Evolutionary conservation across 1,284 basidiomycete species (phyloP).

Genomic region (Cryptococcus maquisensis): DNA sequence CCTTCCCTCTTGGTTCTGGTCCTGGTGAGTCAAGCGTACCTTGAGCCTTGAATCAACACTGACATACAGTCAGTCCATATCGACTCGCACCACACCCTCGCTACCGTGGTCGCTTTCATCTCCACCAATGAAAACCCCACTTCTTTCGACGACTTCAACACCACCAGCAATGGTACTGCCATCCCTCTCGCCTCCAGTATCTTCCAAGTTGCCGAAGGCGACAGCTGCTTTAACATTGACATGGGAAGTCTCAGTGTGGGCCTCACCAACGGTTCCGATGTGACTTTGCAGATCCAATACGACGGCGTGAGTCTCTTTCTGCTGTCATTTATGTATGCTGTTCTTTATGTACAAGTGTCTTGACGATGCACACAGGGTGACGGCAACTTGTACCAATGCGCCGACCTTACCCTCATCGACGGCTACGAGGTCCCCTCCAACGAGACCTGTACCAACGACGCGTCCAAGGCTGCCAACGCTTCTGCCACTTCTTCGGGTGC

Average conservation of each 20-base stretch:
- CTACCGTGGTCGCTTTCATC: slow-evolving; percentile 53
- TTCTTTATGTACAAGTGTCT: no score
- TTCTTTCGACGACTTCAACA: slow-evolving; percentile 59
- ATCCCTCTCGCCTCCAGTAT: slow-evolving; percentile 51
- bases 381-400: slow-evolving; percentile 66
- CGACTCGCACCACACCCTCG: slow-evolving; percentile 32
- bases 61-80: slow-evolving; percentile 24
- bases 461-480: slow-evolving; percentile 1
- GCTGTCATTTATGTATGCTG: no score
- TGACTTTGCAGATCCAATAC: slow-evolving; percentile 37
- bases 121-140: slow-evolving; percentile 59
- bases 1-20: slow-evolving; percentile 61
- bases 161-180: slow-evolving; percentile 42
- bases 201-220: slow-evolving; percentile 56
- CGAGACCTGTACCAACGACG: slow-evolving; percentile 48
- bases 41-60: slow-evolving; percentile 12
- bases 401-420: slow-evolving; percentile 63
- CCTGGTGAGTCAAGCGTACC: slow-evolving; percentile 46
- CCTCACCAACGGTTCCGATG: slow-evolving; percentile 50
- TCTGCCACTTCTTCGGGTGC: slow-evolving; percentile 4
- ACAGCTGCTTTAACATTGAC: slow-evolving; percentile 61
- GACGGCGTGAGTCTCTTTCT: slow-evolving; percentile 41
- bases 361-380: slow-evolving; percentile 56
- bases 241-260: slow-evolving; percentile 52
- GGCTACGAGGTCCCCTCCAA: slow-evolving; percentile 51